Percentiles rank a stretch among this genome's conserved stretches.
These are phyloP conservation scores for Emmonsiellopsis sp. DNA, from an alignment of 2,329 filamentous ascomycete genomes.

Conservation along the genomic window DNA sequence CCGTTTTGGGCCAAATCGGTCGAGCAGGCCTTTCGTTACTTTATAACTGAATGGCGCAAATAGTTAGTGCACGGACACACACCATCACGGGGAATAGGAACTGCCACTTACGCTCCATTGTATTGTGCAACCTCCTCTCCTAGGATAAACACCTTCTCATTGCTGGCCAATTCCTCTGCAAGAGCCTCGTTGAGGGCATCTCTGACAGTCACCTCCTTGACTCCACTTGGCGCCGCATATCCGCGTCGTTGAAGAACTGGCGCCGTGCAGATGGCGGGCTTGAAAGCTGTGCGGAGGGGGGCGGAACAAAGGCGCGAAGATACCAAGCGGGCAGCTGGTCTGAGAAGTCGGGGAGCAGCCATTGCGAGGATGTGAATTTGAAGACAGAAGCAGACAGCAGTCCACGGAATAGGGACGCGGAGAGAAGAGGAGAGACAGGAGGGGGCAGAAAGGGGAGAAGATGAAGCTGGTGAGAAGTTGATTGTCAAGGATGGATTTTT, in stretches of 20 bases:
- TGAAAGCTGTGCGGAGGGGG: slow-evolving; percentile 46
- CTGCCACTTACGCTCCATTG: slow-evolving; percentile 67
- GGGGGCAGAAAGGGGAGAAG: background rate
- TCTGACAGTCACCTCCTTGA: slow-evolving; percentile 92
- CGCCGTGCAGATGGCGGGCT: slow-evolving; percentile 41
- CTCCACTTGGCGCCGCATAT: slow-evolving; percentile 52
- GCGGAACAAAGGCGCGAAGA: slow-evolving; percentile 44
- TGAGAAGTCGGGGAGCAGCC: slow-evolving; percentile 54
- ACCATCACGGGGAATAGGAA: background rate
- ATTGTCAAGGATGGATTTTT: no score
- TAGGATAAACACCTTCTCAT: slow-evolving; percentile 90
- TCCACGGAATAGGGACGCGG: slow-evolving; percentile 40
- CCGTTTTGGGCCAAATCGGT: slow-evolving; percentile 94
- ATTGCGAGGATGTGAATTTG: slow-evolving; percentile 36
- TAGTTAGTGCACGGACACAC: background rate
- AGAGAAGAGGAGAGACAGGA: background rate
- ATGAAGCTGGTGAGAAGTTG: background rate
- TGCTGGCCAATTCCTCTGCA: slow-evolving; percentile 89
- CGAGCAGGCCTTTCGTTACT: slow-evolving; percentile 93
- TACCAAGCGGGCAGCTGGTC: slow-evolving; percentile 54
- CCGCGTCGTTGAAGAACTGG: slow-evolving; percentile 40
- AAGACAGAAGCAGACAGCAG: slow-evolving; percentile 40
- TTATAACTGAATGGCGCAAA: slow-evolving; percentile 59
- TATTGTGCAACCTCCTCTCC: slow-evolving; percentile 99
- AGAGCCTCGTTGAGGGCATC: slow-evolving; percentile 97